phyloP scores from a whole-genome alignment of 306 rosid genomes.

The Ammopiptanthus mongolicus region DNA sequence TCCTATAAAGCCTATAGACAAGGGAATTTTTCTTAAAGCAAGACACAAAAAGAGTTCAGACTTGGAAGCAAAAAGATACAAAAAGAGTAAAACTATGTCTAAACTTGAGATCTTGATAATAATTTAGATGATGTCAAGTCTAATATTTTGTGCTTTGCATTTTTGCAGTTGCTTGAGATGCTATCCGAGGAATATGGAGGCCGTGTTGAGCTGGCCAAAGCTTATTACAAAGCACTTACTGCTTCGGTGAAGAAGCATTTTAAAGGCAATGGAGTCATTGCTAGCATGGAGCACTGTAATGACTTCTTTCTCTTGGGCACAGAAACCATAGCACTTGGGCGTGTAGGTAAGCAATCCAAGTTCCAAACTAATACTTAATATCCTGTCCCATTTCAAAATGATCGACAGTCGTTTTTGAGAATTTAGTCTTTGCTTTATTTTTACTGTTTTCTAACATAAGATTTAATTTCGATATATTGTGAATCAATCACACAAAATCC shows the following conservation, averaged over 20 bases:
- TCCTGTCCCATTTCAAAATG: too few species aligned
- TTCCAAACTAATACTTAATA: neutral
- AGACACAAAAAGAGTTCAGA: too few species aligned
- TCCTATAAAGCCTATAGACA: too few species aligned
- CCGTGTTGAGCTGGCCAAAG: conserved; percentile 57
- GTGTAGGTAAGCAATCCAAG: conserved; percentile 42
- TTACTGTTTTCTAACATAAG: too few species aligned
- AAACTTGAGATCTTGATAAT: neutral
- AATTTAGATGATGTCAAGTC: neutral
- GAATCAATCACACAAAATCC: too few species aligned
- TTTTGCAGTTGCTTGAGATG: conserved; percentile 66
- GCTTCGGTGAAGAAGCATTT: conserved; percentile 59
- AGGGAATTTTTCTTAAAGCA: too few species aligned
- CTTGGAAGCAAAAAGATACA: too few species aligned
- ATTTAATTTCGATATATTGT: too few species aligned
- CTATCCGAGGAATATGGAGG: conserved; percentile 65
- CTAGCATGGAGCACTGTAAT: conserved; percentile 82
- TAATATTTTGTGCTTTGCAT: neutral
- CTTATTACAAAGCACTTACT: conserved; percentile 66
- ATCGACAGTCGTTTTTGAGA: too few species aligned
- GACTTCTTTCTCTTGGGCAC: conserved; percentile 81
- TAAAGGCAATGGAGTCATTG: conserved; percentile 74
- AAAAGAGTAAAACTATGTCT: neutral
- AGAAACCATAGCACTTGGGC: conserved; percentile 59
- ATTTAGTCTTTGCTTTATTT: too few species aligned